Conservation (phyloP, 2,329 filamentous ascomycete species). For the Diaporthe citri region DNA sequence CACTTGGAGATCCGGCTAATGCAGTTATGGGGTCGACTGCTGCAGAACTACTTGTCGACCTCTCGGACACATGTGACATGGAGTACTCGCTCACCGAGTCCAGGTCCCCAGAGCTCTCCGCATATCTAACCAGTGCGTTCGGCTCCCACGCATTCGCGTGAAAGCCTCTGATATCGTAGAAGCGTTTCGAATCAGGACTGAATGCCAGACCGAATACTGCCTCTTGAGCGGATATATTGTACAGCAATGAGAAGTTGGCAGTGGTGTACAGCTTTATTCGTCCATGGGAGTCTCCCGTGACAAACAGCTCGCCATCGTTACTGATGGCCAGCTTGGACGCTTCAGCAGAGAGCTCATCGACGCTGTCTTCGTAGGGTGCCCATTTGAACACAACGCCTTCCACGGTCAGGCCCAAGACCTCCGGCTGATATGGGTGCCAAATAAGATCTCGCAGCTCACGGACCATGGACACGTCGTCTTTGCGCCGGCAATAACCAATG, state of each 20-base stretch:
- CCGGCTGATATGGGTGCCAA: conserved; percentile 5
- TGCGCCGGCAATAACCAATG: not conserved
- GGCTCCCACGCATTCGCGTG: not conserved
- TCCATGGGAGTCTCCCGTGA: not conserved
- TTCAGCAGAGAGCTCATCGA: not conserved
- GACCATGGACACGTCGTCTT: not conserved
- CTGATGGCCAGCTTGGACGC: not conserved
- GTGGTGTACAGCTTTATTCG: not conserved
- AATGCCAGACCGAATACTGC: not conserved
- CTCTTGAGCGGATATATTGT: not conserved
- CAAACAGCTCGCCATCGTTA: conserved; percentile 3
- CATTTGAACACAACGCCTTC: conserved; percentile 13
- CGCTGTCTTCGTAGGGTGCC: not conserved
- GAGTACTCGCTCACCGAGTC: conserved; percentile 2
- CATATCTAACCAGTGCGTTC: not conserved
- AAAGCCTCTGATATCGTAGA: conserved; percentile 11
- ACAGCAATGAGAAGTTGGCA: not conserved
- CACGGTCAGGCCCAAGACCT: not conserved
- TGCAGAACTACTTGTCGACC: not conserved
- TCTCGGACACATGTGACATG: not conserved
- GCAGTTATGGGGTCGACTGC: conserved; percentile 2
- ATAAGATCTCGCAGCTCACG: conserved; percentile 5
- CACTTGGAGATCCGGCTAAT: not conserved
- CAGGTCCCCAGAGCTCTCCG: not conserved
- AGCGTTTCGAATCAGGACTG: not conserved